A percentile compares a stretch with the other conserved stretches of the same genome.
phyloP scores from a whole-genome alignment of 2,329 filamentous ascomycete genomes.

The Phyllosticta citrichinensis region DNA sequence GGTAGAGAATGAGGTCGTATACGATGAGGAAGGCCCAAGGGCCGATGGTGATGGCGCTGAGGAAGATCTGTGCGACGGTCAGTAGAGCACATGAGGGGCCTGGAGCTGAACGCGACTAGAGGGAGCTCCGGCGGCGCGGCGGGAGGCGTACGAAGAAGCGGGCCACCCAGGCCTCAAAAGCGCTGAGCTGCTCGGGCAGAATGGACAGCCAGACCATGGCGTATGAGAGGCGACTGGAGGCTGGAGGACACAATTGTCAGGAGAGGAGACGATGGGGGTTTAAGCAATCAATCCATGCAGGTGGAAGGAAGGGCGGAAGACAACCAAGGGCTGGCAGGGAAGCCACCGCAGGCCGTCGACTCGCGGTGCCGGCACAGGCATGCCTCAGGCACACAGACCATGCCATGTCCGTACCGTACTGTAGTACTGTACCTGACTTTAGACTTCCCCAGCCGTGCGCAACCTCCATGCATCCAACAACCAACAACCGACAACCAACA shows the following conservation, averaged over 20 bases:
- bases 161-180: slow-evolving; percentile 52
- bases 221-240: background rate
- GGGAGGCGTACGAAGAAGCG: slow-evolving; percentile 48
- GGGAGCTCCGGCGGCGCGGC: background rate
- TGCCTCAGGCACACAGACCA: too few relatives aligned
- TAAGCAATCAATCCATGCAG: background rate
- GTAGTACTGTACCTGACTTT: too few relatives aligned
- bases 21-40: slow-evolving; percentile 53
- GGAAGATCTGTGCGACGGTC: slow-evolving; percentile 40
- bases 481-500: too few relatives aligned
- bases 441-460: too few relatives aligned
- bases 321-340: background rate
- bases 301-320: slow-evolving; percentile 7
- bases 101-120: slow-evolving; percentile 2
- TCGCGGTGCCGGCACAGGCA: background rate
- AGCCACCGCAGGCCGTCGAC: background rate
- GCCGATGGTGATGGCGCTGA: slow-evolving; percentile 50
- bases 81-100: background rate
- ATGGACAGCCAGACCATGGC: slow-evolving; percentile 57
- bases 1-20: slow-evolving; percentile 55
- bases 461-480: too few relatives aligned
- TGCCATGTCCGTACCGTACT: too few relatives aligned
- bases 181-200: slow-evolving; percentile 47
- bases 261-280: background rate
- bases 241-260: background rate